These are phyloP conservation scores for Dendryphion nanum DNA, from an alignment of 2,329 filamentous ascomycete species.

Conservation along the genomic window DNA sequence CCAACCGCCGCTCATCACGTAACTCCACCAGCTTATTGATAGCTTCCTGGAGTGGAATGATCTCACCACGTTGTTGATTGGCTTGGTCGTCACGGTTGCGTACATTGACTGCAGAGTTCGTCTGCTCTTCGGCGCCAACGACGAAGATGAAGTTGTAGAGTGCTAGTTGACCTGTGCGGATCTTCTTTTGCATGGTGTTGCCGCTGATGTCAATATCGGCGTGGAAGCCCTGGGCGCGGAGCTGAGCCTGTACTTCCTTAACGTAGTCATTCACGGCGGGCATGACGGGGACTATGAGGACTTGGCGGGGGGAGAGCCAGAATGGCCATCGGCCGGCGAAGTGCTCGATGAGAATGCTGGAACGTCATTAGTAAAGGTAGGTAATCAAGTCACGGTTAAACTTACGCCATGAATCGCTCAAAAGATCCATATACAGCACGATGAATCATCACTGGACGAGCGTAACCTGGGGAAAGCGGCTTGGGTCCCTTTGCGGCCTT, in stretches of 20 bases:
- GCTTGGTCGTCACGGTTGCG: conserved; percentile 62
- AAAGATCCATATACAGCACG: conserved; percentile 75
- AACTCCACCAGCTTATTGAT: conserved; percentile 52
- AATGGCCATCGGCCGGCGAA: conserved; percentile 87
- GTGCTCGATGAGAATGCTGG: conserved; percentile 72
- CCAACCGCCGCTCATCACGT: conserved; percentile 44
- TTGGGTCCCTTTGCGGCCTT: conserved; percentile 38
- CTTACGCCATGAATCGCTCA: conserved; percentile 62
- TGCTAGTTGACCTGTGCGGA: conserved; percentile 74
- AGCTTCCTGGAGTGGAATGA: conserved; percentile 60
- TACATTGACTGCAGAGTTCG: conserved; percentile 60
- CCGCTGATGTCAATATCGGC: conserved; percentile 69
- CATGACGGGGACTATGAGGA: conserved; percentile 76
- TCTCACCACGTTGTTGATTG: conserved; percentile 61
- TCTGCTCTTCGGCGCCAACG: conserved; percentile 62
- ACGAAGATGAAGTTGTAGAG: conserved; percentile 85
- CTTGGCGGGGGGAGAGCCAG: conserved; percentile 82
- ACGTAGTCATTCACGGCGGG: conserved; percentile 71
- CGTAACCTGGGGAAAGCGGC: conserved; percentile 53
- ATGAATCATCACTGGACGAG: conserved; percentile 83
- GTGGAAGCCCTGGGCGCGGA: conserved; percentile 67
- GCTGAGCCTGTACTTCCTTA: conserved; percentile 65
- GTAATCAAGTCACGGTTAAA: conserved; percentile 14
- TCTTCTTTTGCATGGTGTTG: conserved; percentile 88
- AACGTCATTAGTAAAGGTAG: not conserved